Conservation (phyloP, 2,329 filamentous ascomycete species). For the Ceratocystis papillata region DNA sequence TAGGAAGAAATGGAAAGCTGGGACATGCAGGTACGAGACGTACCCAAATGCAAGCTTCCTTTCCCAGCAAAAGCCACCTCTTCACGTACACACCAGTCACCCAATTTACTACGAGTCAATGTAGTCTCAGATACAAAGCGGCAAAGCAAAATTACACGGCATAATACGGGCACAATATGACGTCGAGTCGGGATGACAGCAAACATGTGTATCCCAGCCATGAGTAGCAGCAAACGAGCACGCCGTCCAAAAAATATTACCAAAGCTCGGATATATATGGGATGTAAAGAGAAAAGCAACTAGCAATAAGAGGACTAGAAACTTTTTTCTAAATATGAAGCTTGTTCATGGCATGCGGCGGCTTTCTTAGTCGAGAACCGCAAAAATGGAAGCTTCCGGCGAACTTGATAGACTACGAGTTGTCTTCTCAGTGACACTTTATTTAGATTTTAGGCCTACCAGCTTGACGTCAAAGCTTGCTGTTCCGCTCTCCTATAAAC, state of each 20-base stretch:
- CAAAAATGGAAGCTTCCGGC: not conserved
- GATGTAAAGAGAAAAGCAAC: not conserved
- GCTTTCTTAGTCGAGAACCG: not conserved
- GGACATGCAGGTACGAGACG: conserved; percentile 10
- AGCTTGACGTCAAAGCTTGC: not conserved
- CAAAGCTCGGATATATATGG: conserved; percentile 4
- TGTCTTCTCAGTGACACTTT: not conserved
- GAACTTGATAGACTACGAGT: not conserved
- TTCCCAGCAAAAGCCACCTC: not conserved
- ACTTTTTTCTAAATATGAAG: not conserved
- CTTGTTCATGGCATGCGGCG: not conserved
- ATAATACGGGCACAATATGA: not conserved
- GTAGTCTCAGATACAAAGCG: not conserved
- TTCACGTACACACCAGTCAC: not conserved
- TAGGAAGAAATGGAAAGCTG: conserved; percentile 25
- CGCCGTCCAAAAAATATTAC: too few species aligned
- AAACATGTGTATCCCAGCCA: too few species aligned
- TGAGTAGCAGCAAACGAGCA: too few species aligned
- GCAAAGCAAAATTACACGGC: not conserved
- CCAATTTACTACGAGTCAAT: not conserved
- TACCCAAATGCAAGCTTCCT: not conserved
- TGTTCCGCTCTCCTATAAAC: not conserved
- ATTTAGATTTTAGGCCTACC: not conserved
- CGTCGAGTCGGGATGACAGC: not conserved
- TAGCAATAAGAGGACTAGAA: not conserved